Conservation (phyloP, 306 rosid species). For the Carpinus fangiana region DNA sequence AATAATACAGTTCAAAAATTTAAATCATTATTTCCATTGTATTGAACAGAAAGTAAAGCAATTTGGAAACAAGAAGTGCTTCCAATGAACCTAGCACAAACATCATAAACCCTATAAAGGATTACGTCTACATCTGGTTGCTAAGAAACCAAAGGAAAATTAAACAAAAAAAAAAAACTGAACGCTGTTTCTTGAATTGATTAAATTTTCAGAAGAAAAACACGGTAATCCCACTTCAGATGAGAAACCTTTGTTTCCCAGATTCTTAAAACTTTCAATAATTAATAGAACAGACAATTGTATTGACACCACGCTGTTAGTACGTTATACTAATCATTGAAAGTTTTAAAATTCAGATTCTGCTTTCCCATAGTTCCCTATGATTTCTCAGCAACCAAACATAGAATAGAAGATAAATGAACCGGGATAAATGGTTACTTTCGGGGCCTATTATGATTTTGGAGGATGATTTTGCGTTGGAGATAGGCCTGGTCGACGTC, state of each 20-base stretch:
- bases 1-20: background rate
- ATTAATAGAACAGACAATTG: too few species aligned
- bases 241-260: background rate
- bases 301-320: background rate
- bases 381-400: conserved; percentile 20
- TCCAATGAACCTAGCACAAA: background rate
- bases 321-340: background rate
- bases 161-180: background rate
- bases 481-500: conserved; percentile 57
- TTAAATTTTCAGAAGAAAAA: background rate
- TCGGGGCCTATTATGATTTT: conserved; percentile 28
- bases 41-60: background rate
- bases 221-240: background rate
- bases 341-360: background rate
- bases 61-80: background rate
- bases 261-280: background rate
- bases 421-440: conserved; percentile 26
- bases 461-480: conserved; percentile 54
- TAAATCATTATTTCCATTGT: background rate
- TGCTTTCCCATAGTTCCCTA: background rate
- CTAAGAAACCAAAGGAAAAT: background rate
- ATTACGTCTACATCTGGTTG: background rate
- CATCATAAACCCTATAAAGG: background rate
- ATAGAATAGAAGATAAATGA: background rate
- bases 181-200: background rate